Evolutionary conservation across 192 early-diverging fungal genomes (phyloP), one percentile per base, ranked within the genome.

Genomic region (Coemansia pectinata): DNA sequence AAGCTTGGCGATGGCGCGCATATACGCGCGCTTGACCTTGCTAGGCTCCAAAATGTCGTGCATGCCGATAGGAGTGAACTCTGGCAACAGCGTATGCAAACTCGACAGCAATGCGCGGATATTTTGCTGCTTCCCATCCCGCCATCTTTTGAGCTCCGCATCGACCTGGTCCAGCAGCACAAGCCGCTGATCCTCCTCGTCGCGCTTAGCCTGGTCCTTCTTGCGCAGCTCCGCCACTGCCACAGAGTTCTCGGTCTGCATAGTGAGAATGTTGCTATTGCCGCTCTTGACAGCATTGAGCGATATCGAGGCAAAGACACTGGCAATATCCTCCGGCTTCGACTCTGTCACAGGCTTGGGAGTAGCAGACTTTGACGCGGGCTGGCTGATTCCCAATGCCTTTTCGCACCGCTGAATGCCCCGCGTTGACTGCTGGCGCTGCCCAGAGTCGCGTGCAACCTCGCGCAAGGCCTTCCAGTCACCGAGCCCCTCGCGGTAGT

Each of bases 21-120:
- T 94, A 73, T 99, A 99, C 63, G 81, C 87, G 34, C 95, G 84
- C 85, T 99, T 99, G 57, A 95, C 94, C 74, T 94, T 91, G 47
- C 81, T 74, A 0, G 95, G 90, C 53, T 91, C 88, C 19, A 99
- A 87, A 62, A 99, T 83, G 69, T 97, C 93, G 59, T 89, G 87
- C 77, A 99, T 87, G 15, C 89, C 90, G 23, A 95, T 89, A 1
- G 86, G 76, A 63, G 88, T 89, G 88, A 93, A 94, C n/a, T 90
- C 91, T 5, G 87, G 83, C 91, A 95, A 91, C 34, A 99, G 79
- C 3, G 94, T 86, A 8, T 80, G 83, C 29, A 98, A 79, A 12
- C 90, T 91, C 3, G 91, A 90, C 23, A 99, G 70, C 34, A 99
- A 85, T 5, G 96, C 95, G 52, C 97, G 87, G 42, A 98, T 68